Evolutionary conservation across 257 asterid genomes (phyloP), one percentile per base, ranked within the genome.

Genomic region (Coffea eugenioides): DNA sequence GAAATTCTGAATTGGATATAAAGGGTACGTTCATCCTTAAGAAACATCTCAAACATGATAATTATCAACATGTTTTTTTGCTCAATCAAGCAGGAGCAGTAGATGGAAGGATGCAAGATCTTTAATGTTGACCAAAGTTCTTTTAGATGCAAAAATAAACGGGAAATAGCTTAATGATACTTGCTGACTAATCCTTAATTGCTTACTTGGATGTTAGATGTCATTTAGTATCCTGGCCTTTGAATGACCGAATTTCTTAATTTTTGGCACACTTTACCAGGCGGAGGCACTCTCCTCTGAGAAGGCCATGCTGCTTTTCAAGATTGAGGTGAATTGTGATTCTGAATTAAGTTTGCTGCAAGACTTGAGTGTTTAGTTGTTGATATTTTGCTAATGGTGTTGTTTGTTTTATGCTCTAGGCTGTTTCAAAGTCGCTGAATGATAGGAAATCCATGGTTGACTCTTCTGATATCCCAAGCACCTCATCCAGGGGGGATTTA

Each of bases 231-330:
- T 4, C 56, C 70, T 75, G 61, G 57, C 14, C 25, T 41, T 43
- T 18, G 54, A 61, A 2, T 75, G 57, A 41, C 48, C 21, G 39
- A 41, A 54, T 62, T 2, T 75, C 61, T 75, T 20, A 41, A 21
- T 27, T 9, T 14, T 78, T 75, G 67, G 57, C 86, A 76, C 20
- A 25, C 36, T 39, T 71, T 74, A 43, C 87, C 92, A 95, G 98
- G 99, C 93, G 76, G 99, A 95, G 90, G 83, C 96, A 43, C 92
- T 92, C 51, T 85, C 97, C 74, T 95, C 98, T 21, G 97, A 93
- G 88, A 95, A 92, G 85, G 97, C 97, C 73, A 89, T 89, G 86
- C 89, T 95, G 56, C 85, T 87, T 57, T 88, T 95, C 78, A 86
- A 90, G 77, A 90, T 91, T 12, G 98, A 95, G 97, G 98, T 93